These are phyloP conservation scores for Skeletonema costatum DNA, from an alignment of 108 stramenopile species.

Conservation along the genomic window DNA sequence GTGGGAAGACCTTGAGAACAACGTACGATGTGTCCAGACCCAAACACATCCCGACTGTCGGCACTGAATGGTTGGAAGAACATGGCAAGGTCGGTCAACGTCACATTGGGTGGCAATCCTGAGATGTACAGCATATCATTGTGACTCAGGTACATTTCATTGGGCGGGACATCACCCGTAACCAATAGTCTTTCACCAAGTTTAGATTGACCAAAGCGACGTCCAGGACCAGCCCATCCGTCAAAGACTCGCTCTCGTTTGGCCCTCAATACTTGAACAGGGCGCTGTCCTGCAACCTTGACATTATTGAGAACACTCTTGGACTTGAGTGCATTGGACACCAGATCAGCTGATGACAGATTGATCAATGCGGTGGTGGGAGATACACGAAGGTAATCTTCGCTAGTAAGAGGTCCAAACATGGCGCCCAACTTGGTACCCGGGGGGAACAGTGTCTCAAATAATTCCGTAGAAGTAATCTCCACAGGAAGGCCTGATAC, in stretches of 20 bases:
- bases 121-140: conserved; percentile 65
- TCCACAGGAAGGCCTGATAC: conserved; percentile 62
- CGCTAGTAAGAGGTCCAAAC: conserved; percentile 53
- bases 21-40: conserved; percentile 78
- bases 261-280: conserved; percentile 67
- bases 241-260: conserved; percentile 69
- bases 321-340: conserved; percentile 56
- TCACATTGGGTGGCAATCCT: conserved; percentile 63
- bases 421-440: conserved; percentile 58
- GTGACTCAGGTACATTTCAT: conserved; percentile 76
- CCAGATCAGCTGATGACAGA: conserved; percentile 64
- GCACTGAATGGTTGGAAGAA: conserved; percentile 77
- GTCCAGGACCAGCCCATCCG: conserved; percentile 48
- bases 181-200: conserved; percentile 64
- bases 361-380: conserved; percentile 65
- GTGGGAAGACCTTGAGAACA: conserved; percentile 67
- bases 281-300: conserved; percentile 55
- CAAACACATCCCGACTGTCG: conserved; percentile 63
- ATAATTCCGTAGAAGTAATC: conserved; percentile 46
- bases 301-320: conserved; percentile 57
- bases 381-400: conserved; percentile 63
- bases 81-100: conserved; percentile 63
- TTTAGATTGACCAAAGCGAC: conserved; percentile 46
- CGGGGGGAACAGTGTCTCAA: conserved; percentile 59
- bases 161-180: conserved; percentile 81